Base-by-base conservation (phyloP, 2,329 filamentous ascomycete genomes). In the Chaetomium sp. region DNA sequence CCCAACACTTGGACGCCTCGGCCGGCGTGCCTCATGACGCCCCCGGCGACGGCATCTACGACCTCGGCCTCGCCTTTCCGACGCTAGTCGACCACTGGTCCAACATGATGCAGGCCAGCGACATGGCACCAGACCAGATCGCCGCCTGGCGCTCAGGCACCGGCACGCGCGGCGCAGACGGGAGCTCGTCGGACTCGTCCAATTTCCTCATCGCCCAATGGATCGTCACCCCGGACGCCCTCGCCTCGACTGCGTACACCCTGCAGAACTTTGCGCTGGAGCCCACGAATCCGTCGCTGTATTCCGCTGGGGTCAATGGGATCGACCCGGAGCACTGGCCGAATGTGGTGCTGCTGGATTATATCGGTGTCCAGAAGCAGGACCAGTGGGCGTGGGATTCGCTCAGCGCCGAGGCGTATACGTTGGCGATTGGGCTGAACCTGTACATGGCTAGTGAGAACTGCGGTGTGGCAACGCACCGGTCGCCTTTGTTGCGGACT, bases 401-500 rank as follows among this genome's bases (percentile, higher is more conserved):
- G 48, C 60, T 68, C 27, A 67, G 67, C 53, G 69, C 68, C 0
- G 68, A 71, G 36, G 35, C 68, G 53, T 68, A 70, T 52, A 66
- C 67, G 0, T 53, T 70, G 33, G 68, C 64, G 3, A 53, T 71
- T 2, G 69, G 68, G 0, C 49, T 68, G 58, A 67, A 67, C 52
- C 54, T 70, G 49, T 71, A 69, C 55, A 65, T 67, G 62, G 57
- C 65, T 12, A 69, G 68, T 51, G 66, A 71, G 59, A 71, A 70
- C 59, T 70, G 69, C 57, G 51, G 62, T 7, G 59, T 67, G 14
- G 61, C 51, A 49, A 57, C 45, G 54, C 49, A 52, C 43, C 59
- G 60, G n/a, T 63, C 65, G 6, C 67, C 67, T 1, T 52, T 69
- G 33, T 49, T 68, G 6, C 60, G 2, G 37, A 45, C 40, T 42